Evolutionary conservation across 2,329 filamentous ascomycete genomes (phyloP).

Genomic region (Sporothrix luriei): DNA sequence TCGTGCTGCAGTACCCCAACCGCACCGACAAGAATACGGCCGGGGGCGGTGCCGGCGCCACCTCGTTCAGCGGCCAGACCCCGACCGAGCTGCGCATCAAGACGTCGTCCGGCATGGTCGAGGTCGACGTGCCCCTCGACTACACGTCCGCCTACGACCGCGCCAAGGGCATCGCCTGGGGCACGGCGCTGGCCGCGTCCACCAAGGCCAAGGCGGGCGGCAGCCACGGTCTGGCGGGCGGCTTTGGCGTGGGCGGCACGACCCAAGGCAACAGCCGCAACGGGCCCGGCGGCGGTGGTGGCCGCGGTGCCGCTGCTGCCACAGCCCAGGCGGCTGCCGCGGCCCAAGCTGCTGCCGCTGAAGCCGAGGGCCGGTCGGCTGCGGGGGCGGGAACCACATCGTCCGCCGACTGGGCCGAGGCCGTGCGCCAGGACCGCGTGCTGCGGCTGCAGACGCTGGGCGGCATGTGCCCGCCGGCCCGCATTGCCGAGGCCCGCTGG

Average conservation of each 20-base stretch:
- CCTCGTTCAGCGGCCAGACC: constrained; percentile 56
- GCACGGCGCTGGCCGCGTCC: constrained; percentile 69
- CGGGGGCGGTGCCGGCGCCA: constrained; percentile 10
- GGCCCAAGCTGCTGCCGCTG: constrained; percentile 23
- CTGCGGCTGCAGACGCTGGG: constrained; percentile 81
- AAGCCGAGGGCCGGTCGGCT: constrained; percentile 22
- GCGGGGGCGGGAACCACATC: constrained; percentile 31
- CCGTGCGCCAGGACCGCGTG: constrained; percentile 69
- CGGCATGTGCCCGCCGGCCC: constrained; percentile 60
- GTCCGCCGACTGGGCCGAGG: constrained; percentile 65
- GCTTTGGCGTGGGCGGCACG: constrained; percentile 65
- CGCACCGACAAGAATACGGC: constrained; percentile 61
- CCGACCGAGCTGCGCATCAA: constrained; percentile 82
- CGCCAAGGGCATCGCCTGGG: constrained; percentile 79
- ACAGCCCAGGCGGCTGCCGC: constrained; percentile 32
- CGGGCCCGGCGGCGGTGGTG: constrained; percentile 17
- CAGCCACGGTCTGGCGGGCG: constrained; percentile 70
- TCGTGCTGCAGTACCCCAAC: constrained; percentile 89
- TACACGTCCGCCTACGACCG: constrained; percentile 76
- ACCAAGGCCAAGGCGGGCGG: constrained; percentile 63
- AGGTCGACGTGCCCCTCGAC: constrained; percentile 86
- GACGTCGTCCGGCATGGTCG: constrained; percentile 76
- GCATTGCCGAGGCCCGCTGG: constrained; percentile 73
- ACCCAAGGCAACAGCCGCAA: constrained; percentile 38
- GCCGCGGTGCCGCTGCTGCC: too few species aligned